Conservation (phyloP, 2,329 filamentous ascomycete species). For the Fusarium pseudoanthophilum region DNA sequence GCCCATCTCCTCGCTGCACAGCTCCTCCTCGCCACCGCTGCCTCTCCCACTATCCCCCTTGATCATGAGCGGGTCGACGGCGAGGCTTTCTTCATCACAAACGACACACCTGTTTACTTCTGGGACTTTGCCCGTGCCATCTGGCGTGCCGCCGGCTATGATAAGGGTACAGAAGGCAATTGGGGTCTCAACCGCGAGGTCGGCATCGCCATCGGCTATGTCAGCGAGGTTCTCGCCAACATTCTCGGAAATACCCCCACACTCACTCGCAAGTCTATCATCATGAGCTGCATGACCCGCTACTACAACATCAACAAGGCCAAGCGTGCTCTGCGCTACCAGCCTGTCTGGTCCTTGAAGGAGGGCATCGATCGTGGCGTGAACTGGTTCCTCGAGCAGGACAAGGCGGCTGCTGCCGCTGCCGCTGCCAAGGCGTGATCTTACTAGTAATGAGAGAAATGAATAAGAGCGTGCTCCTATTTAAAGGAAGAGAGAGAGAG, state of each 20-base stretch:
- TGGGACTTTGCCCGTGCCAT: slow-evolving; percentile 87
- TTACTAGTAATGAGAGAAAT: background rate
- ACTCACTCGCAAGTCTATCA: slow-evolving; percentile 68
- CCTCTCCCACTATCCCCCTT: slow-evolving; percentile 69
- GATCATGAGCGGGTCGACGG: slow-evolving; percentile 82
- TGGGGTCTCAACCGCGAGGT: slow-evolving; percentile 65
- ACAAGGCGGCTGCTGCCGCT: slow-evolving; percentile 47
- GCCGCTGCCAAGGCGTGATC: slow-evolving; percentile 40
- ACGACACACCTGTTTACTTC: slow-evolving; percentile 88
- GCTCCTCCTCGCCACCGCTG: slow-evolving; percentile 72
- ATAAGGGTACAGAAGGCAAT: slow-evolving; percentile 63
- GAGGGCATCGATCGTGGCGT: slow-evolving; percentile 70
- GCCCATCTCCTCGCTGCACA: slow-evolving; percentile 84
- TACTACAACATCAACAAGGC: slow-evolving; percentile 85
- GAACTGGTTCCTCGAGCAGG: slow-evolving; percentile 64
- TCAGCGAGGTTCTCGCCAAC: slow-evolving; percentile 63
- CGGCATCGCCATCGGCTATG: slow-evolving; percentile 62
- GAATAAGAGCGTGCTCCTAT: background rate
- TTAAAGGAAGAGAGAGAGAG: background rate
- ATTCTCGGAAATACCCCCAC: slow-evolving; percentile 64
- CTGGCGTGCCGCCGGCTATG: slow-evolving; percentile 72
- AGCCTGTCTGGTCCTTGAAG: slow-evolving; percentile 72
- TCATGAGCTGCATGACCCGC: slow-evolving; percentile 78
- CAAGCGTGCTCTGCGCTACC: slow-evolving; percentile 74
- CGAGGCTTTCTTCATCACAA: slow-evolving; percentile 90